These are phyloP conservation scores for Alternaria sp. DNA, from an alignment of 2,329 filamentous ascomycete species.

Conservation along the genomic window DNA sequence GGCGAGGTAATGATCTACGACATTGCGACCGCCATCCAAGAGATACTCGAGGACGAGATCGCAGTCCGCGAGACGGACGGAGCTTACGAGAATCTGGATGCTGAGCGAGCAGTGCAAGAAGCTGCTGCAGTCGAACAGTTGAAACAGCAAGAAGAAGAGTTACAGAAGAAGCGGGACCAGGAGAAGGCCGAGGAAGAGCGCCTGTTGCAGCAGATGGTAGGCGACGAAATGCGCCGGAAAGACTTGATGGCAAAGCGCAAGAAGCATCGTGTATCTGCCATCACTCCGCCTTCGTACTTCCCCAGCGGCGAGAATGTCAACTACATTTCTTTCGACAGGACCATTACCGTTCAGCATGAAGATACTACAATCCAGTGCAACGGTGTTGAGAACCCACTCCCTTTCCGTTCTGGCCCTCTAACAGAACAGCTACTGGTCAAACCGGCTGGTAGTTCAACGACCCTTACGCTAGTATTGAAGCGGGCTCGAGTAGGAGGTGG, in stretches of 20 bases:
- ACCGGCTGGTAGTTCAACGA: slow-evolving; percentile 65
- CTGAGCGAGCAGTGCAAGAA: slow-evolving; percentile 86
- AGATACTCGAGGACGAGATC: slow-evolving; percentile 86
- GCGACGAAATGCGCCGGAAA: slow-evolving; percentile 75
- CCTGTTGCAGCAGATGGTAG: slow-evolving; percentile 73
- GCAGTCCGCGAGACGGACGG: slow-evolving; percentile 77
- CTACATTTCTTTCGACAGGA: slow-evolving; percentile 71
- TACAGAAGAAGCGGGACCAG: slow-evolving; percentile 53
- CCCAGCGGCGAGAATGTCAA: slow-evolving; percentile 47
- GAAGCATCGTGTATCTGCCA: slow-evolving; percentile 56
- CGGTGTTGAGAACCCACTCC: slow-evolving; percentile 71
- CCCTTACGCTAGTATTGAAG: slow-evolving; percentile 70
- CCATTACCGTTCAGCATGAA: slow-evolving; percentile 69
- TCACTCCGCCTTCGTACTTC: slow-evolving; percentile 48
- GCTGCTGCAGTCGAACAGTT: slow-evolving; percentile 71
- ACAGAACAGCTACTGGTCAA: slow-evolving; percentile 77
- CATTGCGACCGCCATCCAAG: slow-evolving; percentile 67
- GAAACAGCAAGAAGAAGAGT: slow-evolving; percentile 54
- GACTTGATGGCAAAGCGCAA: slow-evolving; percentile 68
- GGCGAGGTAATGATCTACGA: slow-evolving; percentile 73
- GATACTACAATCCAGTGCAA: slow-evolving; percentile 72
- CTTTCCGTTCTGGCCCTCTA: slow-evolving; percentile 71
- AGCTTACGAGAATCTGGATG: slow-evolving; percentile 84
- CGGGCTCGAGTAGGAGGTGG: slow-evolving; percentile 38
- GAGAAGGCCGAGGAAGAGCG: slow-evolving; percentile 73